Evolutionary conservation across 257 asterid genomes (phyloP).

Genomic region (Rhazya stricta): DNA sequence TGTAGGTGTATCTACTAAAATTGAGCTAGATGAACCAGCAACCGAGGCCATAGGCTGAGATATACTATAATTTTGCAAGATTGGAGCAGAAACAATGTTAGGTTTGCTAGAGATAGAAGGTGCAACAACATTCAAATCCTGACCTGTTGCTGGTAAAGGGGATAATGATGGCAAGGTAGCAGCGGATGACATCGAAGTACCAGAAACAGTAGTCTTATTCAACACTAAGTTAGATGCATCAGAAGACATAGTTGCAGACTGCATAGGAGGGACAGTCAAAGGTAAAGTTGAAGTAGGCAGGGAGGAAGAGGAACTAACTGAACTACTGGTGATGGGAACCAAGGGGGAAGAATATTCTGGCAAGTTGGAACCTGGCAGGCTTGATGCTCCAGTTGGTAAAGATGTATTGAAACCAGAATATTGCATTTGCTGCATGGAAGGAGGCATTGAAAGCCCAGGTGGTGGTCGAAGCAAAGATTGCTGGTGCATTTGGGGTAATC

Average conservation of each 20-base stretch:
- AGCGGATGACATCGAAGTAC: constrained; percentile 31
- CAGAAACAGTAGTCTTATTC: constrained; percentile 48
- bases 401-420: constrained; percentile 61
- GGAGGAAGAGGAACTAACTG: constrained; percentile 41
- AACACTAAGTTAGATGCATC: constrained; percentile 39
- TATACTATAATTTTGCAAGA: constrained; percentile 34
- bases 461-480: constrained; percentile 85
- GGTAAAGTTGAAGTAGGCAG: constrained; percentile 50
- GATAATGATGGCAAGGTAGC: constrained; percentile 41
- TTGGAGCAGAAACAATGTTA: constrained; percentile 30
- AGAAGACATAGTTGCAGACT: constrained; percentile 40
- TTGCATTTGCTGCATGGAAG: constrained; percentile 80
- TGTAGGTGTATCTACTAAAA: constrained; percentile 42
- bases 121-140: constrained; percentile 35
- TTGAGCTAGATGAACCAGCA: constrained; percentile 40
- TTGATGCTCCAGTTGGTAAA: constrained; percentile 40
- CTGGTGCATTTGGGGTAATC: constrained; percentile 68
- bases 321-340: constrained; percentile 39
- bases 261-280: constrained; percentile 45
- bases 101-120: constrained; percentile 44
- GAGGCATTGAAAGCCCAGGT: constrained; percentile 63
- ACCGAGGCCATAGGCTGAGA: constrained; percentile 41
- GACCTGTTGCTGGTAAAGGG: constrained; percentile 35
- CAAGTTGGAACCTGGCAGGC: constrained; percentile 45
- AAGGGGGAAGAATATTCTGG: constrained; percentile 50